These are phyloP conservation scores for Trichophyton rubrum DNA, from an alignment of 2,329 filamentous ascomycete species.

Conservation along the genomic window DNA sequence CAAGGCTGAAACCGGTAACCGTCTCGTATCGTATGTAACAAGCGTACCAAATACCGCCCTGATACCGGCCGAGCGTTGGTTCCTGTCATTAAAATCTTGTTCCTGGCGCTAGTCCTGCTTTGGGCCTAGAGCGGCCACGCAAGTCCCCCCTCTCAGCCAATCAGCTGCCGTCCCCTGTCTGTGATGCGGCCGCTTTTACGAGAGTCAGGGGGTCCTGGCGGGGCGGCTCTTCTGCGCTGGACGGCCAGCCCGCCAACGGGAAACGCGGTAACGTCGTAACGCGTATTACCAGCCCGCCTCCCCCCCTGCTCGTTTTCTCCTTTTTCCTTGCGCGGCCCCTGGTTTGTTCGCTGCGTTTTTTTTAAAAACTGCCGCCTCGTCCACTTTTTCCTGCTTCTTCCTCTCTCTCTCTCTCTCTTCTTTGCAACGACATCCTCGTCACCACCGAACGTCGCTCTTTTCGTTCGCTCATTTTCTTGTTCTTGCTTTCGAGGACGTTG, in stretches of 20 bases:
- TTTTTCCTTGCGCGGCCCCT: no score
- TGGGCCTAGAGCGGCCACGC: neutral
- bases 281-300: neutral
- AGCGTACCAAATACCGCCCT: neutral
- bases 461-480: neutral
- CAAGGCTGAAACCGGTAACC: neutral
- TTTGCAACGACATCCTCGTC: neutral
- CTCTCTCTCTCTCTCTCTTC: neutral
- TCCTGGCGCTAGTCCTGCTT: neutral
- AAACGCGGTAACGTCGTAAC: neutral
- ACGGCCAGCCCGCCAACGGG: neutral
- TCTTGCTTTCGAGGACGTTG: constrained; percentile 3
- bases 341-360: no score
- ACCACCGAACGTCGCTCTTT: neutral
- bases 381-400: neutral
- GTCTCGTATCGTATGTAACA: neutral
- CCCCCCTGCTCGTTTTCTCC: no score
- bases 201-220: neutral
- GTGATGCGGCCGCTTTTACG: neutral
- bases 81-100: neutral
- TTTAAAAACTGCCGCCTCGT: no score
- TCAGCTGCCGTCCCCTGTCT: neutral
- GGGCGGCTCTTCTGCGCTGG: neutral
- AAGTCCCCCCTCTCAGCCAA: neutral
- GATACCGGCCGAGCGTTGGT: neutral